A percentile compares a stretch with the other conserved stretches of the same genome.
These are phyloP conservation scores for Cystobasidium ongulense DNA, from an alignment of 768 basidiomycete species.

Conservation along the genomic window DNA sequence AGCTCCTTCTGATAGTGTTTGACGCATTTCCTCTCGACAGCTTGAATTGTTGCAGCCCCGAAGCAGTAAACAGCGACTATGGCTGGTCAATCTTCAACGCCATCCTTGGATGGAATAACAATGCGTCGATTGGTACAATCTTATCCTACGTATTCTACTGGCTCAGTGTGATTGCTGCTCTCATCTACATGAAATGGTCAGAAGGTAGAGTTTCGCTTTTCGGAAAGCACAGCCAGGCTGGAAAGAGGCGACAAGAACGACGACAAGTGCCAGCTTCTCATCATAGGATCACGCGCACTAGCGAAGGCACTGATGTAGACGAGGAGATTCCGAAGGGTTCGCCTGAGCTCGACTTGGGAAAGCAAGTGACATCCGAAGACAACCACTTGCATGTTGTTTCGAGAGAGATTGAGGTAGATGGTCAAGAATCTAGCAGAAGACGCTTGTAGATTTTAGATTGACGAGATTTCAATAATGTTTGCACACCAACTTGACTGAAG, in stretches of 20 bases:
- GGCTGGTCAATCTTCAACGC: constrained; percentile 78
- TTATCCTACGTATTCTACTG: constrained; percentile 89
- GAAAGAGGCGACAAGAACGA: neutral
- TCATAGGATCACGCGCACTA: neutral
- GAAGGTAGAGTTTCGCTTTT: constrained; percentile 34
- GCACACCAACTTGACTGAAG: too few species aligned
- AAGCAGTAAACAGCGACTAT: constrained; percentile 49
- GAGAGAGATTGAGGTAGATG: neutral
- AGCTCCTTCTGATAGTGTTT: constrained; percentile 35
- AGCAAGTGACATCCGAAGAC: neutral
- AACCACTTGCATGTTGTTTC: neutral
- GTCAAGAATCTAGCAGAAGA: neutral
- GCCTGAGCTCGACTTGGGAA: neutral
- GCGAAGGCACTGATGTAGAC: neutral
- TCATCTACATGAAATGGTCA: constrained; percentile 53
- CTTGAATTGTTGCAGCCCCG: constrained; percentile 62
- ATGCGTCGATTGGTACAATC: constrained; percentile 58
- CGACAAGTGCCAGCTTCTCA: neutral
- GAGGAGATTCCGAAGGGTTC: neutral
- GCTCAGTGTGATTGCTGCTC: constrained; percentile 63
- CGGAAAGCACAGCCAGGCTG: constrained; percentile 1
- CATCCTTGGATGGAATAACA: constrained; percentile 62
- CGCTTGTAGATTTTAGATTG: neutral
- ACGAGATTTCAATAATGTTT: too few species aligned
- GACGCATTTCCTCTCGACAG: neutral